Conservation (phyloP, 192 early-diverging fungal genomes). For the Backusella sp. region DNA sequence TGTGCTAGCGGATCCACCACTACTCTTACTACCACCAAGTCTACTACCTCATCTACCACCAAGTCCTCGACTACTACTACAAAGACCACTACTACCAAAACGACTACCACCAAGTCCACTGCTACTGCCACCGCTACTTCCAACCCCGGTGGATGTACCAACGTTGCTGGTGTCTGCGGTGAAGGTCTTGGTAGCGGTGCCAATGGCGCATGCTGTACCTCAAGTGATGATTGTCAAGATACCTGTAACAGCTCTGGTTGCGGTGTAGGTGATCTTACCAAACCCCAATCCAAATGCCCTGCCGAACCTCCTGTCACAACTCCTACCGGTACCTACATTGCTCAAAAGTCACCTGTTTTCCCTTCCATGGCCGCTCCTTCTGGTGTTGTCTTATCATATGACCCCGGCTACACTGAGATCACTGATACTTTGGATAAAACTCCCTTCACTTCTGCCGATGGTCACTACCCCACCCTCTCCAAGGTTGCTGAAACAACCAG, state of each 20-base stretch:
- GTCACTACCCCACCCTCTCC: neutral
- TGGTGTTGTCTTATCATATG: neutral
- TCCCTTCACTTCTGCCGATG: neutral
- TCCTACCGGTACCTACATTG: conserved; percentile 6
- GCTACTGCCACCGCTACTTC: neutral
- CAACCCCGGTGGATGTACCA: neutral
- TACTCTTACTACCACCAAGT: neutral
- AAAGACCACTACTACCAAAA: neutral
- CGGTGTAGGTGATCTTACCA: neutral
- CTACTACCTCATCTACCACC: neutral
- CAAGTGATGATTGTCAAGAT: neutral
- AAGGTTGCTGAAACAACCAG: neutral
- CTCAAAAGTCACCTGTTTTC: conserved; percentile 17
- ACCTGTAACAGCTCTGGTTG: neutral
- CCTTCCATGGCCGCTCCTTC: conserved; percentile 19
- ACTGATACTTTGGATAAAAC: neutral
- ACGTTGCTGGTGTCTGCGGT: neutral
- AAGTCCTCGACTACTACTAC: neutral
- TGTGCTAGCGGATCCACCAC: conserved; percentile 7
- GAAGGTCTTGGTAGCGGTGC: neutral
- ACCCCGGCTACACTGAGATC: neutral
- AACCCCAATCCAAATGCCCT: neutral
- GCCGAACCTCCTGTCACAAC: neutral
- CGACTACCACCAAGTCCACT: neutral
- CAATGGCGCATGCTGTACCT: neutral